Evolutionary conservation across 2,329 filamentous ascomycete genomes (phyloP).

Genomic region (Magnaporthiopsis poae): DNA sequence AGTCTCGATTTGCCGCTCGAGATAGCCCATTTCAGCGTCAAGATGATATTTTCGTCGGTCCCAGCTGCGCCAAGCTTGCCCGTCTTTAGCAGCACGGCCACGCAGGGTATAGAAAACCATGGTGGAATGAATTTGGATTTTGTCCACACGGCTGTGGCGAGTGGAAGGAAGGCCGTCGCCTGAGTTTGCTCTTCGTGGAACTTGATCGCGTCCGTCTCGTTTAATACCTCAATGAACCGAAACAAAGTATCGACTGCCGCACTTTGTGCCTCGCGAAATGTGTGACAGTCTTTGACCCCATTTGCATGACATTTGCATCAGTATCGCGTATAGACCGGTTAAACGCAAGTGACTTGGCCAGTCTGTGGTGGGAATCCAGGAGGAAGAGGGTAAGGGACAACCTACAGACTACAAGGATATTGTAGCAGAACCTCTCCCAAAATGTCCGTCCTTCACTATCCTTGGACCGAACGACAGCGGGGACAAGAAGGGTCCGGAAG

Average conservation of each 20-base stretch:
- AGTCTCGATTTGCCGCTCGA: background rate
- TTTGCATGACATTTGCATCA: background rate
- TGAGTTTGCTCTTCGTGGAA: conserved; percentile 1
- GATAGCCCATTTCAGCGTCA: background rate
- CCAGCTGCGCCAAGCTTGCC: background rate
- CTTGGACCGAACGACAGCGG: background rate
- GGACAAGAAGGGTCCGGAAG: conserved; percentile 1
- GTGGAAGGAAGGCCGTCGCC: background rate
- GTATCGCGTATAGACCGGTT: background rate
- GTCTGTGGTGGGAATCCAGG: too few species aligned
- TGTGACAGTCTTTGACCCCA: background rate
- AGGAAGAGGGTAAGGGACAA: background rate
- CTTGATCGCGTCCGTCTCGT: background rate
- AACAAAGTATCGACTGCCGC: background rate
- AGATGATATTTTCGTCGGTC: background rate
- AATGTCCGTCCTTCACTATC: background rate
- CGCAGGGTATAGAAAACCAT: background rate
- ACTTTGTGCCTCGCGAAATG: background rate
- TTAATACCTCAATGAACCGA: background rate
- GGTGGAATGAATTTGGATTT: background rate
- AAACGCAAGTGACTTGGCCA: background rate
- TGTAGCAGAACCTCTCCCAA: conserved; percentile 5
- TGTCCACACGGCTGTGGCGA: background rate
- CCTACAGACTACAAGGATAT: background rate
- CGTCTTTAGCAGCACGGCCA: background rate